Base-by-base conservation (phyloP, 108 stramenopile genomes). In the Schizochytrium sp. region DNA sequence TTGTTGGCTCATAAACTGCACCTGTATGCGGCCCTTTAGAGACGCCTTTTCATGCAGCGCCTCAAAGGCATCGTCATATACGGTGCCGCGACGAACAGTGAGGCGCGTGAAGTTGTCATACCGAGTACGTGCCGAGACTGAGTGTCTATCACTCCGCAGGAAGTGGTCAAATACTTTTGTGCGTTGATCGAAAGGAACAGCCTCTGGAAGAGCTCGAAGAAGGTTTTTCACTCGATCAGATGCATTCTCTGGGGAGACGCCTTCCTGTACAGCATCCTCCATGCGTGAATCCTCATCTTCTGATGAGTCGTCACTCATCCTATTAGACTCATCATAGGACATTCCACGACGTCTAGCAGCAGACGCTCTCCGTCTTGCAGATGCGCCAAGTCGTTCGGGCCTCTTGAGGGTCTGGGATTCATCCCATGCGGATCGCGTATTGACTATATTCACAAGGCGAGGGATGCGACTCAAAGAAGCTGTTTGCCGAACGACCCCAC, bases 1-100 rank as follows among this genome's bases (percentile, higher is more conserved):
- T 72, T 98, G 96, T 64, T 96, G 90, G 90, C 96, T 97, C 45
- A 97, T 91, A 89, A 99, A 98, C 4, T 96, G 94, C n/a, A 98
- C 96, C 87, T 99, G 96, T 7, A 98, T 95, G 46, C 95, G 96
- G 72, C 95, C 94, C 58, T 98, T 92, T 12, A 89, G 90, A 41
- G 90, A 72, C 4, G 95, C 95, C 55, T 96, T 88, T 12, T 72
- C 88, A 60, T 93, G 95, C 83, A 98, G 88, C 45, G 89, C 89
- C n/a, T 90, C 60, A 92, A 96, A 95, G 17, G 95, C 95, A 92
- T 97, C 96, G 38, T 88, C 61, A 87, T 96, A 97, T 42, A 97
- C 87, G 7, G 91, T 61, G 60, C 95, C 94, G 45, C 97, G 94
- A 3, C 91, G 94, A 49, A 97, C 95, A 47, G 88, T 87, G 12